Evolutionary conservation across 352 stramenopile species (phyloP).

Genomic region (Nannochloropsis limnetica): DNA sequence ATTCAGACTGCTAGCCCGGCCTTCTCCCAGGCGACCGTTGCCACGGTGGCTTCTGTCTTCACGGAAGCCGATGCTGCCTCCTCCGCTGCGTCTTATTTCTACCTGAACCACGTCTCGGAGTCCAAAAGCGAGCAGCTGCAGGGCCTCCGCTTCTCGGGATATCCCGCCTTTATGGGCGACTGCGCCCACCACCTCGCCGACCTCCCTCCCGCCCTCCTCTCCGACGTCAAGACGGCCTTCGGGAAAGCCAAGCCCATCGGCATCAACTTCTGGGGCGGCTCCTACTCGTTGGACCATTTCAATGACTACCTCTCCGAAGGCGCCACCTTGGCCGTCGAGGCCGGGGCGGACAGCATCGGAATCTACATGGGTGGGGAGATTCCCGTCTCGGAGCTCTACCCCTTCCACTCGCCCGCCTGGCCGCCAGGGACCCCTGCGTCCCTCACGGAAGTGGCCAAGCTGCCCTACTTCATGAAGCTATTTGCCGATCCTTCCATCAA

Average conservation of each 20-base stretch:
- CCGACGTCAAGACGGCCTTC: not conserved
- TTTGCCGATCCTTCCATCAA: not conserved
- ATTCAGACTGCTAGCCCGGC: not conserved
- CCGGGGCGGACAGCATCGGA: not conserved
- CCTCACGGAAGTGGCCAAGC: not conserved
- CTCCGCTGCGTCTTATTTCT: not conserved
- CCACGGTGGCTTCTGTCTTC: not conserved
- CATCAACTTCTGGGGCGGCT: not conserved
- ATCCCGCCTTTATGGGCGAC: not conserved
- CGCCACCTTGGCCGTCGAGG: not conserved
- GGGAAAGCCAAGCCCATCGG: not conserved
- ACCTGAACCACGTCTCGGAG: not conserved
- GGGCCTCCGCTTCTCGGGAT: not conserved
- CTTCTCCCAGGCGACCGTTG: not conserved
- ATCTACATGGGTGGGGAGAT: slow-evolving; percentile 4
- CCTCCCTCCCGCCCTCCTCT: not conserved
- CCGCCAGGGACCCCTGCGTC: not conserved
- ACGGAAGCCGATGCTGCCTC: not conserved
- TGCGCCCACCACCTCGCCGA: not conserved
- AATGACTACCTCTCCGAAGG: not conserved
- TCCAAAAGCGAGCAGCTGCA: not conserved
- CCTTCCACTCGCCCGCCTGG: not conserved
- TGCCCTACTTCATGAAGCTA: not conserved
- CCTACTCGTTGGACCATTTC: not conserved
- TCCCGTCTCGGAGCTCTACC: not conserved